phyloP scores from a whole-genome alignment of 1,139 yeast species.

The Geotrichum reessii region DNA sequence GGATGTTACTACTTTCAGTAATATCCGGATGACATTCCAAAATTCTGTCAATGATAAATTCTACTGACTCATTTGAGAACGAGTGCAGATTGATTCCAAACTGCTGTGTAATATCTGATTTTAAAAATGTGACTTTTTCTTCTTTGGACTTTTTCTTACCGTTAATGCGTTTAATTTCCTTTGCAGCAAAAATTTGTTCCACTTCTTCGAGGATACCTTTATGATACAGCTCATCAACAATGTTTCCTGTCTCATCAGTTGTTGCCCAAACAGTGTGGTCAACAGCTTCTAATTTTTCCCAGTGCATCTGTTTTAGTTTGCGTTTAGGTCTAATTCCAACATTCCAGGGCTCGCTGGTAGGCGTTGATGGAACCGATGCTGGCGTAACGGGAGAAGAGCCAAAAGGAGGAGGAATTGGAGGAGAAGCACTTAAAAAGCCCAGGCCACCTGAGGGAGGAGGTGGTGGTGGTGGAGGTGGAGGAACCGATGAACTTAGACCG shows the following conservation, averaged over 20 bases:
- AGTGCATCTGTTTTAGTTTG: slow-evolving; percentile 85
- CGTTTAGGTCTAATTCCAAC: slow-evolving; percentile 47
- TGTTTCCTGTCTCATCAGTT: slow-evolving; percentile 40
- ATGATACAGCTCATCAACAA: slow-evolving; percentile 52
- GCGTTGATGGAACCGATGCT: slow-evolving; percentile 21
- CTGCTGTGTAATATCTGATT: slow-evolving; percentile 80
- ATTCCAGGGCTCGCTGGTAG: slow-evolving; percentile 24
- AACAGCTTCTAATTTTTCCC: slow-evolving; percentile 72
- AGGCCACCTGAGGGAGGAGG: slow-evolving; percentile 25
- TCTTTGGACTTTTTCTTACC: slow-evolving; percentile 36
- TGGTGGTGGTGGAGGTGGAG: slow-evolving; percentile 29
- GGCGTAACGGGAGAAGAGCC: slow-evolving; percentile 24
- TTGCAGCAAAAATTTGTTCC: slow-evolving; percentile 69
- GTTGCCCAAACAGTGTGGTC: slow-evolving; percentile 78
- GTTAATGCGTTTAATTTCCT: slow-evolving; percentile 43
- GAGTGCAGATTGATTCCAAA: slow-evolving; percentile 89
- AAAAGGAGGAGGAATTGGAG: slow-evolving; percentile 21
- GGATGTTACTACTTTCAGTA: slow-evolving; percentile 58
- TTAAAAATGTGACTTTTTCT: slow-evolving; percentile 55
- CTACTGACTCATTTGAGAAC: slow-evolving; percentile 58
- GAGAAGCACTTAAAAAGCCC: slow-evolving; percentile 19
- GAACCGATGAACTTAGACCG: slow-evolving; percentile 22
- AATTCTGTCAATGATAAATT: slow-evolving; percentile 58
- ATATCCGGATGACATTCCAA: slow-evolving; percentile 69
- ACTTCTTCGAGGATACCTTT: slow-evolving; percentile 76